Evolutionary conservation across 108 stramenopile species (phyloP), one percentile per base, ranked within the genome.

Genomic region (Thalassiosira profunda): DNA sequence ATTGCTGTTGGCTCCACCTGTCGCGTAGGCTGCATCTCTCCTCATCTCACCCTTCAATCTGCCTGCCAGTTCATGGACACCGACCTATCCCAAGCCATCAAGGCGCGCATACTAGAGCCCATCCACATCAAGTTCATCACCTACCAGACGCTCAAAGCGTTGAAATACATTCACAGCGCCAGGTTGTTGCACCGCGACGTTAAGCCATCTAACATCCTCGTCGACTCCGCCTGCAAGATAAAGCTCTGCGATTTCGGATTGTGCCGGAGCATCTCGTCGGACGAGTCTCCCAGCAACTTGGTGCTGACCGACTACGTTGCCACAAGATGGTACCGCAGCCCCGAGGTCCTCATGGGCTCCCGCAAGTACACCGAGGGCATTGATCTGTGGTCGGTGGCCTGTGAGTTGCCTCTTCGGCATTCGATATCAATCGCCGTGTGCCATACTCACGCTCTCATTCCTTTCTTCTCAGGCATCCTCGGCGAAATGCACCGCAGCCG

Each of bases 221-320:
- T 95, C 2, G 86, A 91, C 49, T 41, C 62, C 10, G 71, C 15
- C 38, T 76, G 79, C 29, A 7, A 33, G 12, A 9, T 93, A 20
- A 96, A 96, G 57, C 61, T 96, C 10, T 94, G 93, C 8, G 93
- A 96, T 59, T 96, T 96, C 70, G 93, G 94, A 1, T 85, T 89
- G 1, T 93, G 91, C 12, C 35, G 91, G 21, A 54, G 85, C 70
- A 67, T 89, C 75, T 33, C 88, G 64, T n/a, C 69, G 84, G 21
- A 87, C 78, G 74, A 71, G 67, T 21, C 63, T 58, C 38, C 67
- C 87, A 73, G 67, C 5, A 54, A 77, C 67, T 30, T 71, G 38
- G 86, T 88, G 21, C 85, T 89, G 70, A 93, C 92, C 14, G 95
- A 96, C 67, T 94, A 96, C 55, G 89, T 96, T 24, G 87, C 89